phyloP scores from a whole-genome alignment of 768 basidiomycete species.

The Rhodotorula toruloides region DNA sequence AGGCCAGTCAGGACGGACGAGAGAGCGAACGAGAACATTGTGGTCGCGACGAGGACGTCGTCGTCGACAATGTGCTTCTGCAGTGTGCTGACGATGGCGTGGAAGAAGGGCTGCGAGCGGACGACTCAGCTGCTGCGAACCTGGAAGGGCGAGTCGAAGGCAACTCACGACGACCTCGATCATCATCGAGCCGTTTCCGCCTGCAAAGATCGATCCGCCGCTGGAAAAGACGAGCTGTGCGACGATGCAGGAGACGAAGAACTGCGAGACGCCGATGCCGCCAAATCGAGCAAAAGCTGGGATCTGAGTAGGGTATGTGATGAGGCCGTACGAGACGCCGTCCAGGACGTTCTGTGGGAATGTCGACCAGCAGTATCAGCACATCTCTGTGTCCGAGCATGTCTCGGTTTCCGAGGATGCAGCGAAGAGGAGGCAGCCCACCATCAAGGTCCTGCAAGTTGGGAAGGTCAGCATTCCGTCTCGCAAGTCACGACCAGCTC shows the following conservation, averaged over 20 bases:
- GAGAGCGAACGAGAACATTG: constrained; percentile 78
- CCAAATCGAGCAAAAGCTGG: constrained; percentile 73
- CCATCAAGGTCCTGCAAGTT: constrained; percentile 51
- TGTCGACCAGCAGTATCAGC: background rate
- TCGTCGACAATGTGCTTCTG: constrained; percentile 65
- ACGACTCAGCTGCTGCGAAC: constrained; percentile 52
- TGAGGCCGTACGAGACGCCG: constrained; percentile 92
- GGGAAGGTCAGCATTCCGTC: constrained; percentile 34
- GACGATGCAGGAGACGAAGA: constrained; percentile 53
- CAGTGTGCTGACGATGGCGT: constrained; percentile 77
- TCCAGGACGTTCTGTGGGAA: constrained; percentile 67
- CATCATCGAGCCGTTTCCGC: constrained; percentile 78
- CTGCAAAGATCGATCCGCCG: constrained; percentile 82
- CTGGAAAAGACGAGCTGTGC: constrained; percentile 74
- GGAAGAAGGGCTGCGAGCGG: constrained; percentile 74
- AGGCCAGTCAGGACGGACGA: constrained; percentile 71
- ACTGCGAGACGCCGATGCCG: constrained; percentile 80
- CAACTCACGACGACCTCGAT: constrained; percentile 82
- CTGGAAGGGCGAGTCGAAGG: constrained; percentile 86
- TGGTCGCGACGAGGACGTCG: constrained; percentile 79
- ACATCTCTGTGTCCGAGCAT: no score
- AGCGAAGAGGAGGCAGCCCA: background rate
- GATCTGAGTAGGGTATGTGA: constrained; percentile 66
- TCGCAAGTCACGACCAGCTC: no score
- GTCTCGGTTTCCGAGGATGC: no score